Evolutionary conservation across 306 rosid species (phyloP).

Genomic region (Rosa chinensis): DNA sequence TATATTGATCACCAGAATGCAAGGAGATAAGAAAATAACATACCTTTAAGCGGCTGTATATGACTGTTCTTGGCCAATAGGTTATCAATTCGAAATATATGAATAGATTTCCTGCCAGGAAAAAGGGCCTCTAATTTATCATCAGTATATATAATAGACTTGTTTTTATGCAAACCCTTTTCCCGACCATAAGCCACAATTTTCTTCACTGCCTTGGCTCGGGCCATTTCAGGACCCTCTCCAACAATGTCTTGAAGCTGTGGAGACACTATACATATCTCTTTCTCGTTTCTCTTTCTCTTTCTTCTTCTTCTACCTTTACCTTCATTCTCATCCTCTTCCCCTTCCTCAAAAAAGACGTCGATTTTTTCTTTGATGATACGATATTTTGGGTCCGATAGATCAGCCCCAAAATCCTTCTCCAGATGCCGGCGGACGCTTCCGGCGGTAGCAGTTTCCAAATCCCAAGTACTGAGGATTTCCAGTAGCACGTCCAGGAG

Average conservation of each 20-base stretch:
- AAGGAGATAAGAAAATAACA: background rate
- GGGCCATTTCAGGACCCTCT: background rate
- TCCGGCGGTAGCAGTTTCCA: background rate
- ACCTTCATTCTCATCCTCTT: background rate
- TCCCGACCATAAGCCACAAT: background rate
- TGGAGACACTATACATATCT: background rate
- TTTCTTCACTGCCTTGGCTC: background rate
- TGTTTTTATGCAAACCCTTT: background rate
- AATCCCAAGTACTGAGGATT: background rate
- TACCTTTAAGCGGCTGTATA: background rate
- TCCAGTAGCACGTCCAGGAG: background rate
- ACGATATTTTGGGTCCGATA: background rate
- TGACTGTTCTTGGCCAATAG: background rate
- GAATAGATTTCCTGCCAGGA: background rate
- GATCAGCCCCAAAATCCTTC: background rate
- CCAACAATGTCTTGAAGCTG: background rate
- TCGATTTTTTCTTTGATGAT: background rate
- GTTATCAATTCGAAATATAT: no score
- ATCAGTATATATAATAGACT: no score
- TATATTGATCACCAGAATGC: background rate
- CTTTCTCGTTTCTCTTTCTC: background rate
- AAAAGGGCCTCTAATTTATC: no score
- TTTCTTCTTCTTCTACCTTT: background rate
- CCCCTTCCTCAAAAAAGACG: background rate
- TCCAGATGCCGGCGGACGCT: background rate